Percentiles rank a stretch among this genome's conserved stretches.
Evolutionary conservation across 805 yeast genomes (phyloP).

Genomic region (Ogataea minuta): DNA sequence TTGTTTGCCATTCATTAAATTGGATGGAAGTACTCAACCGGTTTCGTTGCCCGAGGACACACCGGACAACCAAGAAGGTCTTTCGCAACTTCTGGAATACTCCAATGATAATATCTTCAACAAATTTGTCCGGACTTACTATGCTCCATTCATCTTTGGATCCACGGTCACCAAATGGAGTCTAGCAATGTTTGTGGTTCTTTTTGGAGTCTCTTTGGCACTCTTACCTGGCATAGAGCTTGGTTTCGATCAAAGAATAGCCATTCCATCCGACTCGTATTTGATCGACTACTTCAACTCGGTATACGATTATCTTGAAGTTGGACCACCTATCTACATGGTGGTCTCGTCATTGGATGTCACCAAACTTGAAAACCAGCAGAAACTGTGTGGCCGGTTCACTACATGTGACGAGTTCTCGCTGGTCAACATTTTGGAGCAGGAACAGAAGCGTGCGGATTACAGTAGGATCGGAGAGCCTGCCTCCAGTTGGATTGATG

Average conservation of each 20-base stretch:
- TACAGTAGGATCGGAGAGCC: slow-evolving; percentile 75
- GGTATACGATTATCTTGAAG: slow-evolving; percentile 66
- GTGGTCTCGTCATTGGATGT: slow-evolving; percentile 70
- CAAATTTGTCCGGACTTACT: slow-evolving; percentile 42
- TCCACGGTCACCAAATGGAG: slow-evolving; percentile 47
- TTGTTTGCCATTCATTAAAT: slow-evolving; percentile 53
- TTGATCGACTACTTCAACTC: slow-evolving; percentile 78
- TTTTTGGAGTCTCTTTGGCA: slow-evolving; percentile 69
- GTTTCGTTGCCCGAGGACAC: slow-evolving; percentile 16
- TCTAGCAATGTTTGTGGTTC: slow-evolving; percentile 50
- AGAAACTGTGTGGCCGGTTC: slow-evolving; percentile 80
- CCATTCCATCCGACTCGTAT: slow-evolving; percentile 82
- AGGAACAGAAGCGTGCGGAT: slow-evolving; percentile 69
- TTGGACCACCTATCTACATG: slow-evolving; percentile 91
- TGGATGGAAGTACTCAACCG: slow-evolving; percentile 7
- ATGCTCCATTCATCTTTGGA: slow-evolving; percentile 60
- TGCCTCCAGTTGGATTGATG: slow-evolving; percentile 90
- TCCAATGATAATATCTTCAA: slow-evolving; percentile 34
- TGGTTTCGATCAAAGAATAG: slow-evolving; percentile 88
- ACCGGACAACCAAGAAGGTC: slow-evolving; percentile 18
- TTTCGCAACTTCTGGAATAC: slow-evolving; percentile 26
- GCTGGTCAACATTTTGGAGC: slow-evolving; percentile 75
- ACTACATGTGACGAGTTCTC: slow-evolving; percentile 81
- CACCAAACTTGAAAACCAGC: slow-evolving; percentile 61
- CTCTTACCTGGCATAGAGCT: slow-evolving; percentile 65